Conservation (phyloP, 495 filamentous ascomycete species). For the Sordaria brevicollis region DNA sequence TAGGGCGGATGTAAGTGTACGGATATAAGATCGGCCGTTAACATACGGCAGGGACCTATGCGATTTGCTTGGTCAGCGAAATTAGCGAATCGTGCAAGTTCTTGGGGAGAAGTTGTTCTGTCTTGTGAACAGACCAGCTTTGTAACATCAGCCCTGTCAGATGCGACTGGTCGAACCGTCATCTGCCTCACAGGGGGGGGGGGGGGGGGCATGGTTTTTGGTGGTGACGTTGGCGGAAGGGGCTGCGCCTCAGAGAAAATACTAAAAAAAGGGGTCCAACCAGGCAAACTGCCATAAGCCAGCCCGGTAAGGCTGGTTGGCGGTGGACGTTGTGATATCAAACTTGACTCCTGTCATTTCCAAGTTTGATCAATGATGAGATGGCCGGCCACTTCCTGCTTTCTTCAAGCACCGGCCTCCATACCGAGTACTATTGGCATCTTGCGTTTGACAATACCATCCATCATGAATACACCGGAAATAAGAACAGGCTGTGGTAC, state of each 20-base stretch:
- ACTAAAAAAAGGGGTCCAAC: not conserved
- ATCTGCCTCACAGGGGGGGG: not conserved
- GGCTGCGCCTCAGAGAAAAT: not conserved
- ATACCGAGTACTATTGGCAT: not conserved
- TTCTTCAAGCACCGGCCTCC: not conserved
- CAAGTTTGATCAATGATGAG: not conserved
- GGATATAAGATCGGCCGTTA: not conserved
- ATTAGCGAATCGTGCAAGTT: not conserved
- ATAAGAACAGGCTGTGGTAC: not conserved
- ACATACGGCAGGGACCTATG: not conserved
- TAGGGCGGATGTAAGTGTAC: not conserved
- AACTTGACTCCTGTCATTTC: not conserved
- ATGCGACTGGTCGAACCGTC: not conserved
- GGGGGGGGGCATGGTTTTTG: not conserved
- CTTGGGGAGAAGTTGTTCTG: not conserved
- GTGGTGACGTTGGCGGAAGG: not conserved
- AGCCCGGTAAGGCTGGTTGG: not conserved
- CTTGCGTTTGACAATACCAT: not conserved
- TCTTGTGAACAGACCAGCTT: not conserved
- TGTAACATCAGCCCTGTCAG: not conserved
- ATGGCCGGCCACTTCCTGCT: not conserved
- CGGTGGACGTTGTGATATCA: not conserved
- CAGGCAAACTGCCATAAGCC: not conserved
- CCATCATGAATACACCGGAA: not conserved
- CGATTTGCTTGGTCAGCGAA: not conserved